Conservation (phyloP, 2,329 filamentous ascomycete species). For the Venturia aucupariae region DNA sequence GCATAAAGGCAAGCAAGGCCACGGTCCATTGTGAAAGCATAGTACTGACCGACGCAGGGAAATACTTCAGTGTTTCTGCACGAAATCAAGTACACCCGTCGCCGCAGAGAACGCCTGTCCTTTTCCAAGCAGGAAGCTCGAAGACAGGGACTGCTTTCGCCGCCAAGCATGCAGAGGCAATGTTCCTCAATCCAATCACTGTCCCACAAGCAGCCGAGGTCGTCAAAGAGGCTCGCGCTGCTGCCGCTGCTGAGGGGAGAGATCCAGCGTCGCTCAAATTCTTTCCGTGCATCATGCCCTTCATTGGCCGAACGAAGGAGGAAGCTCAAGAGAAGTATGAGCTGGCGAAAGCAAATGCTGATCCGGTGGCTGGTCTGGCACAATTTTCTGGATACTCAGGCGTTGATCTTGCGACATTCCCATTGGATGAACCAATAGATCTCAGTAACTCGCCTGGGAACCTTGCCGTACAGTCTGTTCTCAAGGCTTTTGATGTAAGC, state of each 20-base stretch:
- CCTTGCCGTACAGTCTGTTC: conserved; percentile 11
- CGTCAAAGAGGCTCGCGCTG: not conserved
- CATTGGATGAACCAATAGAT: conserved; percentile 10
- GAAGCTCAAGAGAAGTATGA: not conserved
- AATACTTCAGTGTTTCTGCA: not conserved
- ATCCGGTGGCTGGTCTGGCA: conserved; percentile 6
- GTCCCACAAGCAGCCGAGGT: not conserved
- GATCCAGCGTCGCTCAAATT: conserved; percentile 1
- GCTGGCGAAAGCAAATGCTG: not conserved
- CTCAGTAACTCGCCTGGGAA: not conserved
- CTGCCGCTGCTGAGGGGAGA: not conserved
- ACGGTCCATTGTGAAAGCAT: not conserved
- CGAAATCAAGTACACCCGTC: conserved; percentile 6
- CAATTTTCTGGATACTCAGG: conserved; percentile 12
- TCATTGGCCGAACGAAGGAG: not conserved
- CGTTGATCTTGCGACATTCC: conserved; percentile 10
- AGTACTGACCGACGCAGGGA: not conserved
- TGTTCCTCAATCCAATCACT: not conserved
- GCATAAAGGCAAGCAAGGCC: not conserved
- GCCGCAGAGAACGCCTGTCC: conserved; percentile 5
- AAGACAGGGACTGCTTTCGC: not conserved
- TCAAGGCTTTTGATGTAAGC: conserved; percentile 10
- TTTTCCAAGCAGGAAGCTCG: conserved; percentile 1
- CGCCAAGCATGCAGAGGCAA: not conserved
- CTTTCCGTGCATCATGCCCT: not conserved